Evolutionary conservation across 2,329 filamentous ascomycete species (phyloP).

Genomic region (Ilyonectria destructans): DNA sequence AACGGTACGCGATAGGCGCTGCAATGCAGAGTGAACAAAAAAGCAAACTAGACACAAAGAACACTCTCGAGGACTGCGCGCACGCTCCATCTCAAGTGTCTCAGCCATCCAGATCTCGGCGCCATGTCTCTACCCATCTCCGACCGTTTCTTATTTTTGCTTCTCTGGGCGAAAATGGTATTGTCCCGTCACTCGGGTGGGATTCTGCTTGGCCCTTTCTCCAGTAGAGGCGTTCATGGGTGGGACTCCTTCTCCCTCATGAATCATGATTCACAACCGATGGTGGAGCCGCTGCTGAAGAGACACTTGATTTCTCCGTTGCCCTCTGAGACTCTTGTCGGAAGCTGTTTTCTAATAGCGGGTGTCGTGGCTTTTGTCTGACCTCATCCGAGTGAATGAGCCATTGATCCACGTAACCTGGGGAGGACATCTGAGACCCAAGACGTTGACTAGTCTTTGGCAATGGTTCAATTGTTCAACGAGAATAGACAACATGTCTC

Average conservation of each 20-base stretch:
- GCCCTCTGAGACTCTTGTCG: not conserved
- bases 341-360: not conserved
- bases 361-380: not conserved
- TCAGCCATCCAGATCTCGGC: constrained; percentile 16
- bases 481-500: not conserved
- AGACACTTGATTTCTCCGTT: constrained; percentile 17
- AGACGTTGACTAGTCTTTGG: not conserved
- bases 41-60: not conserved
- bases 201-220: constrained; percentile 13
- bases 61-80: not conserved
- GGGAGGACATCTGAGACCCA: constrained; percentile 7
- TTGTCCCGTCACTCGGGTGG: constrained; percentile 6
- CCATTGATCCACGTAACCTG: not conserved
- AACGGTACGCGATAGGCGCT: not conserved
- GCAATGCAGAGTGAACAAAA: not conserved
- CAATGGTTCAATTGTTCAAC: not conserved
- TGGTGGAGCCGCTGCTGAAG: constrained; percentile 15
- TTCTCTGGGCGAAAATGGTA: not conserved
- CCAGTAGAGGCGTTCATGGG: constrained; percentile 14
- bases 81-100: constrained; percentile 25
- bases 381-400: not conserved
- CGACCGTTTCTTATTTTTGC: constrained; percentile 4
- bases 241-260: constrained; percentile 6
- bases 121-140: constrained; percentile 21
- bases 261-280: not conserved